These are phyloP conservation scores for Saccharomyces hybrid DNA, from an alignment of 1,139 yeast species.

Conservation along the genomic window DNA sequence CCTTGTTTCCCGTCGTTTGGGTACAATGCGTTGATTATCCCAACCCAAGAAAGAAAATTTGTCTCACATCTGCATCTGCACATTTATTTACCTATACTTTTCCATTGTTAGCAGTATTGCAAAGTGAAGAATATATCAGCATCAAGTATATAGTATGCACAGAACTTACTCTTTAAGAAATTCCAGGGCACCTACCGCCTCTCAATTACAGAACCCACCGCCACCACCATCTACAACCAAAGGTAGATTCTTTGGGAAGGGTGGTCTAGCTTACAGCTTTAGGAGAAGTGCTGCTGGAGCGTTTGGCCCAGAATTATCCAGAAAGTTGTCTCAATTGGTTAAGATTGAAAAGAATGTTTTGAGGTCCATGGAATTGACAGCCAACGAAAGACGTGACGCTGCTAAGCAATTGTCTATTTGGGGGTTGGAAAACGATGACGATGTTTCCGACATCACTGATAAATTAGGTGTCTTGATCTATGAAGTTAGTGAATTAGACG, in stretches of 20 bases:
- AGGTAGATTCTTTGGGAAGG: conserved; percentile 84
- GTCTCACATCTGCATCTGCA: background rate
- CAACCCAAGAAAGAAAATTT: background rate
- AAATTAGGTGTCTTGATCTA: conserved; percentile 91
- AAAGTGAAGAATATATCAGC: background rate
- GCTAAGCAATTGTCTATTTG: conserved; percentile 93
- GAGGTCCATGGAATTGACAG: conserved; percentile 88
- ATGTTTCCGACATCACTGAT: conserved; percentile 94
- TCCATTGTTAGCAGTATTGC: background rate
- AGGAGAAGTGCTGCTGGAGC: conserved; percentile 89
- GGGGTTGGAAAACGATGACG: conserved; percentile 99
- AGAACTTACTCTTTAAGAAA: conserved; percentile 97
- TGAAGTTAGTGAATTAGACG: conserved; percentile 97
- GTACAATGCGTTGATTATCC: background rate
- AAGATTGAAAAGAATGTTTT: conserved; percentile 95
- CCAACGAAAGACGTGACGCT: conserved; percentile 92
- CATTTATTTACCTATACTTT: background rate
- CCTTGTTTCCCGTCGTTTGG: background rate
- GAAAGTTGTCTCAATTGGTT: conserved; percentile 82
- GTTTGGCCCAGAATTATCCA: conserved; percentile 89
- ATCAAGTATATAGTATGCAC: conserved; percentile 53
- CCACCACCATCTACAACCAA: conserved; percentile 91
- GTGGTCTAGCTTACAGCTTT: conserved; percentile 73
- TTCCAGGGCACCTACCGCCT: conserved; percentile 92
- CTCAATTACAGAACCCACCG: conserved; percentile 89